Base-by-base conservation (phyloP, 75 land plant species). In the Gnetum montanum region DNA sequence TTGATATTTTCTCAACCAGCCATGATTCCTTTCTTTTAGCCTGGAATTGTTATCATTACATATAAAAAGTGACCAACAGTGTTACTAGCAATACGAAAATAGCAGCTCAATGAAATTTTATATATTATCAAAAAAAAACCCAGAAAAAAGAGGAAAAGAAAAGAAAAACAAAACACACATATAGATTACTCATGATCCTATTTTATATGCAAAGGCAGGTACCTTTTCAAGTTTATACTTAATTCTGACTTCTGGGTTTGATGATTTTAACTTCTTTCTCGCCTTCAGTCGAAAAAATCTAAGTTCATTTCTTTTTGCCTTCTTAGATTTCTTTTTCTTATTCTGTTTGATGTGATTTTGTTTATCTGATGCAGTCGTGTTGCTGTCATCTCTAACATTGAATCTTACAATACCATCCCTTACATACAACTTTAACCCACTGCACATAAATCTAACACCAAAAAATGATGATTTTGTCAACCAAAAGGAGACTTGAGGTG, bases 1-100 rank as follows among this genome's bases (percentile, higher is more conserved):
- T 92, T 72, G 74, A 63, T 37, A 92, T 69, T 60, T 79, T 83
- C 65, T 84, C 81, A 60, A 90, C 72, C 56, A 84, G 45, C 71
- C 84, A 65, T 43, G 60, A 76, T 62, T 78, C 84, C 58, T 92
- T 92, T 49, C 88, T 67, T 46, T 84, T 92, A 23, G 83, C 81
- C 98, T 92, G 78, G 45, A 64, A 8, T 28, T 15, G 8, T n/a
- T n/a, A n/a, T n/a, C n/a, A n/a, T n/a, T n/a, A n/a, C n/a, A n/a
- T n/a, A n/a, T n/a, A n/a, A n/a, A n/a, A n/a, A n/a, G n/a, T n/a
- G n/a, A n/a, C n/a, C n/a, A n/a, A n/a, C n/a, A n/a, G n/a, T n/a
- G n/a, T n/a, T n/a, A n/a, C n/a, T n/a, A n/a, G n/a, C n/a, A n/a
- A n/a, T n/a, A n/a, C n/a, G n/a, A n/a, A 33, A 3, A 31, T 33